A percentile compares a stretch with the other conserved stretches of the same genome.
These are phyloP conservation scores for Alternaria sp. DNA, from an alignment of 2,329 filamentous ascomycete genomes.

Conservation along the genomic window DNA sequence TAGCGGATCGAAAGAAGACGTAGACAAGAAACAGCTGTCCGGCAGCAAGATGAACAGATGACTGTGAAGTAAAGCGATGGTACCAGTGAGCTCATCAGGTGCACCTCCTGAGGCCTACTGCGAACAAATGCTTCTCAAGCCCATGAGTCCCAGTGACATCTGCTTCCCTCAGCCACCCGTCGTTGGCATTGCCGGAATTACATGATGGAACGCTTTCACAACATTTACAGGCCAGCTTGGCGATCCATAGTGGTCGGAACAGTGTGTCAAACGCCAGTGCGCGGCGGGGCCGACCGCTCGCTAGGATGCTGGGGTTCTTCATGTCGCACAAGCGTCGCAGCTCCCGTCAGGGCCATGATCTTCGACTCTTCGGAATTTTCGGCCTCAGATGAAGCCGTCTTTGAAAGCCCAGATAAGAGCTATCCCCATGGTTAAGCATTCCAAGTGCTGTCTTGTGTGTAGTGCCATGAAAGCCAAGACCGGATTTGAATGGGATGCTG, in stretches of 20 bases:
- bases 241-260: background rate
- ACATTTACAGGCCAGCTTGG: conserved; percentile 12
- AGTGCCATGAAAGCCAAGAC: background rate
- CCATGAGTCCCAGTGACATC: conserved; percentile 8
- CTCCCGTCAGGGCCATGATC: conserved; percentile 1
- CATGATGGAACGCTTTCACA: conserved; percentile 26
- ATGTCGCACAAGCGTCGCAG: conserved; percentile 22
- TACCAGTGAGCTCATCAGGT: background rate
- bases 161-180: conserved; percentile 7
- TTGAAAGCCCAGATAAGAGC: background rate
- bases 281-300: conserved; percentile 7
- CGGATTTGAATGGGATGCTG: background rate
- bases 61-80: background rate
- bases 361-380: background rate
- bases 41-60: conserved; percentile 17
- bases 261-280: conserved; percentile 17
- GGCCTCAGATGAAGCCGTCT: background rate
- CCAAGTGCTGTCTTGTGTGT: background rate
- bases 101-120: background rate
- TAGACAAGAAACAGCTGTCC: conserved; percentile 17
- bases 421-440: background rate
- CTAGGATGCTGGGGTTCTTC: conserved; percentile 14
- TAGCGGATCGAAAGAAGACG: background rate
- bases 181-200: conserved; percentile 6
- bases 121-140: background rate